Percentiles rank a stretch among this genome's conserved stretches.
These are phyloP conservation scores for Botrytis galanthina DNA, from an alignment of 2,329 filamentous ascomycete genomes.

Conservation along the genomic window DNA sequence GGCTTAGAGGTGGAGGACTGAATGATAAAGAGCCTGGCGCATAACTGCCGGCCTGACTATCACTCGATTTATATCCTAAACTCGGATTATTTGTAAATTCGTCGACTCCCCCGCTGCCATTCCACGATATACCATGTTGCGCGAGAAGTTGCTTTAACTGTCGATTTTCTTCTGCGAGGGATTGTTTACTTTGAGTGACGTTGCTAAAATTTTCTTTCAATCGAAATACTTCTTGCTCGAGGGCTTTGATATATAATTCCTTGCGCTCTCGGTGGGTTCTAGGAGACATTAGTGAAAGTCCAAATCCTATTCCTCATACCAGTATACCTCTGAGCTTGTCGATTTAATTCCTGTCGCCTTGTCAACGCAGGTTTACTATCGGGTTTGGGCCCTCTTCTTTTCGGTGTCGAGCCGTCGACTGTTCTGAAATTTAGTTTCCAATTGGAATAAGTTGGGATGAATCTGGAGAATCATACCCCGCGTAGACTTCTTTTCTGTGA, in stretches of 20 bases:
- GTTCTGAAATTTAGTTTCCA: constrained; percentile 19
- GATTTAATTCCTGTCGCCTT: constrained; percentile 86
- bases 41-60: constrained; percentile 64
- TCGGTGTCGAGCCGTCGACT: constrained; percentile 78
- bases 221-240: constrained; percentile 87
- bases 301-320: background rate
- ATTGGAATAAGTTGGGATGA: background rate
- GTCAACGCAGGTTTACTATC: constrained; percentile 95
- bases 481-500: constrained; percentile 73
- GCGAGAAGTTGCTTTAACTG: constrained; percentile 60
- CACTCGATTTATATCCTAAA: constrained; percentile 49
- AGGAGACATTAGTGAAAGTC: constrained; percentile 25
- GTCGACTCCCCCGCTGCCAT: constrained; percentile 35
- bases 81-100: constrained; percentile 45
- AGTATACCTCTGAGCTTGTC: constrained; percentile 86
- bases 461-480: constrained; percentile 53
- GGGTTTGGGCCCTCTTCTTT: constrained; percentile 90
- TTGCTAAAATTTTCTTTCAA: constrained; percentile 82
- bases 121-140: constrained; percentile 51
- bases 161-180: constrained; percentile 74
- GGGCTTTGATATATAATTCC: constrained; percentile 89
- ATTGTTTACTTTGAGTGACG: constrained; percentile 72
- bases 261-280: constrained; percentile 97
- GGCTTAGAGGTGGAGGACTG: constrained; percentile 34
- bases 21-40: constrained; percentile 43